A percentile compares a stretch with the other conserved stretches of the same genome.
Evolutionary conservation across 108 stramenopile genomes (phyloP).

Genomic region (Epithemia pelagica): DNA sequence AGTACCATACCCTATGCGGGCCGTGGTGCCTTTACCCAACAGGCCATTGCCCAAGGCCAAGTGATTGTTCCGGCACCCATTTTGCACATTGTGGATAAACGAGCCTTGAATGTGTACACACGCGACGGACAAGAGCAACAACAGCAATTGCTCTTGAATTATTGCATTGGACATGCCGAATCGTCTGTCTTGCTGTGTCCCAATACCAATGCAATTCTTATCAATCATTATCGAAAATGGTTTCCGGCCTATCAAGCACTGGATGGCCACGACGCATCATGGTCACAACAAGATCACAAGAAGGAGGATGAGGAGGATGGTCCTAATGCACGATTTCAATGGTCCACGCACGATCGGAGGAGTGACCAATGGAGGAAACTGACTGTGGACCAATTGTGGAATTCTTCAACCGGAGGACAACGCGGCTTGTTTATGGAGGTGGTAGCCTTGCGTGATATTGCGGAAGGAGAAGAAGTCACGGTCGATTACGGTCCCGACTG

Average conservation of each 20-base stretch:
- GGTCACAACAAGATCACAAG: too few relatives aligned
- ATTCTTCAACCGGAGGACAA: conserved; percentile 23
- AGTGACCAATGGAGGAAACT: conserved; percentile 40
- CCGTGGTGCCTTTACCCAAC: conserved; percentile 30
- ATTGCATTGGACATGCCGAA: conserved; percentile 40
- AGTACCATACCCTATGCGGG: conserved; percentile 27
- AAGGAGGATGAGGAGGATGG: conserved; percentile 3
- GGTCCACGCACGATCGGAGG: conserved; percentile 40
- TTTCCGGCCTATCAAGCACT: conserved; percentile 4
- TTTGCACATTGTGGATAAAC: conserved; percentile 28
- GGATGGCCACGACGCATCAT: too few relatives aligned
- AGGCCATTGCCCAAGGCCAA: conserved; percentile 26
- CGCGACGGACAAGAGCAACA: conserved; percentile 1
- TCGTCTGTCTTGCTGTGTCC: conserved; percentile 38
- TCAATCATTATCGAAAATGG: conserved; percentile 17
- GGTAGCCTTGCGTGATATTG: conserved; percentile 62
- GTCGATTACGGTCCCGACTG: conserved; percentile 55
- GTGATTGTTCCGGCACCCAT: conserved; percentile 33
- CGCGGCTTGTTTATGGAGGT: conserved; percentile 63
- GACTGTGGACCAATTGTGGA: conserved; percentile 35
- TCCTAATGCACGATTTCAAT: conserved; percentile 44
- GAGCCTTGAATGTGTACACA: conserved; percentile 11
- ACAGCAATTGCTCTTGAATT: conserved; percentile 45
- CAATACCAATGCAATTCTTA: conserved; percentile 21
- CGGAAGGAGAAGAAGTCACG: conserved; percentile 50